Evolutionary conservation across 140 eudicot species (phyloP).

Genomic region (Senecio squalidus): DNA sequence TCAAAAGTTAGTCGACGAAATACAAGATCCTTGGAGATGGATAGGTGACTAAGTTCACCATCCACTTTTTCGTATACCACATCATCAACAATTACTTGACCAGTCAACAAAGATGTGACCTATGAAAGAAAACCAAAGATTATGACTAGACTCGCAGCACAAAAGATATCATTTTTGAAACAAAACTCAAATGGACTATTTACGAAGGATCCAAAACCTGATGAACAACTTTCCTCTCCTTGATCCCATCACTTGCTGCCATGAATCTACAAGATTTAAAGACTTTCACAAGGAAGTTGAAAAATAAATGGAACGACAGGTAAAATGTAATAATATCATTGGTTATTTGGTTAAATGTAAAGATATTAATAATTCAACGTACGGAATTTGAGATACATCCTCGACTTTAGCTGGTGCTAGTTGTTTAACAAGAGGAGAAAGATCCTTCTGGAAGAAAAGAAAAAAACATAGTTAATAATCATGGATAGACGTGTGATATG

Average conservation of each 20-base stretch:
- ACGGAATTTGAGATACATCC: conserved; percentile 73
- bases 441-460: conserved; percentile 62
- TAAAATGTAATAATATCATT: background rate
- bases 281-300: background rate
- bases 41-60: conserved; percentile 40
- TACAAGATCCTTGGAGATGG: conserved; percentile 47
- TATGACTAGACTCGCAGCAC: conserved; percentile 8
- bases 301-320: background rate
- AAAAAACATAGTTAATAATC: background rate
- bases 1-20: conserved; percentile 77
- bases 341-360: too few relatives aligned
- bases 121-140: conserved; percentile 23
- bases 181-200: background rate
- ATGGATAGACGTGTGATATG: conserved; percentile 13
- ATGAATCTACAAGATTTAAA: conserved; percentile 41
- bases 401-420: conserved; percentile 53
- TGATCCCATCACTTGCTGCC: conserved; percentile 85
- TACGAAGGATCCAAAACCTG: conserved; percentile 45
- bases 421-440: conserved; percentile 87
- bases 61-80: conserved; percentile 74
- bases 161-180: conserved; percentile 10
- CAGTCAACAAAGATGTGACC: conserved; percentile 74
- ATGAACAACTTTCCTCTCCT: conserved; percentile 59
- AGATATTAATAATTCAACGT: conserved; percentile 27
- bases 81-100: conserved; percentile 70